Percentiles rank a stretch among this genome's conserved stretches.
Evolutionary conservation across 2,329 filamentous ascomycete species (phyloP).

Genomic region (Didymella segeticola): DNA sequence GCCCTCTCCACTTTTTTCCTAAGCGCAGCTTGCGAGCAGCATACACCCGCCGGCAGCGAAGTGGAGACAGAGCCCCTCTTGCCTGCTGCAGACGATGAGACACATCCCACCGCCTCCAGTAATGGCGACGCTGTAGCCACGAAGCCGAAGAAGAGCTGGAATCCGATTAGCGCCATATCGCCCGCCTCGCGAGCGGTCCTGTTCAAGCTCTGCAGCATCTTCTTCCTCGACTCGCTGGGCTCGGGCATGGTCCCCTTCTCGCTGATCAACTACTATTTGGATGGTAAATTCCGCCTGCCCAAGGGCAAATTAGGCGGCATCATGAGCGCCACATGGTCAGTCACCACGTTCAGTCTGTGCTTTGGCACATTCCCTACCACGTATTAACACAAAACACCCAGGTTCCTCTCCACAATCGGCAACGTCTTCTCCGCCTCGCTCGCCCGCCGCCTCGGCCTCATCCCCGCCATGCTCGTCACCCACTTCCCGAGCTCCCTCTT

Average conservation of each 20-base stretch:
- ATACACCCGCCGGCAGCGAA: background rate
- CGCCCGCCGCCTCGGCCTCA: constrained; percentile 66
- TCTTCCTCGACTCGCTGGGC: constrained; percentile 72
- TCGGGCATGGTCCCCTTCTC: constrained; percentile 68
- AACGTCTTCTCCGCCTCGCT: constrained; percentile 53
- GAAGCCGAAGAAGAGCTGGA: constrained; percentile 24
- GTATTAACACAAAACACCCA: background rate
- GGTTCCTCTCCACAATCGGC: constrained; percentile 38
- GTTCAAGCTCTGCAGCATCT: constrained; percentile 69
- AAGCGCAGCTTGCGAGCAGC: constrained; percentile 48
- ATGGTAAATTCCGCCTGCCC: constrained; percentile 62
- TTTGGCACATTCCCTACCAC: background rate
- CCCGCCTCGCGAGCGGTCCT: constrained; percentile 62
- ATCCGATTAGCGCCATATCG: constrained; percentile 63
- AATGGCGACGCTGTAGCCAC: background rate
- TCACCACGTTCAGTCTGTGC: background rate
- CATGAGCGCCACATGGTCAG: constrained; percentile 55
- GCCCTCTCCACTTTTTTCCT: constrained; percentile 48
- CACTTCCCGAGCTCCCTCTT: constrained; percentile 48
- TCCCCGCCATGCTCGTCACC: constrained; percentile 53
- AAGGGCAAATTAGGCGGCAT: constrained; percentile 62
- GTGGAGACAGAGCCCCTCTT: constrained; percentile 34
- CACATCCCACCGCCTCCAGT: background rate
- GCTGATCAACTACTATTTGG: constrained; percentile 61
- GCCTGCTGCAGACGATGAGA: constrained; percentile 10